Evolutionary conservation across 306 rosid genomes (phyloP), one percentile per base, ranked within the genome.

Genomic region (Begonia masoniana): DNA sequence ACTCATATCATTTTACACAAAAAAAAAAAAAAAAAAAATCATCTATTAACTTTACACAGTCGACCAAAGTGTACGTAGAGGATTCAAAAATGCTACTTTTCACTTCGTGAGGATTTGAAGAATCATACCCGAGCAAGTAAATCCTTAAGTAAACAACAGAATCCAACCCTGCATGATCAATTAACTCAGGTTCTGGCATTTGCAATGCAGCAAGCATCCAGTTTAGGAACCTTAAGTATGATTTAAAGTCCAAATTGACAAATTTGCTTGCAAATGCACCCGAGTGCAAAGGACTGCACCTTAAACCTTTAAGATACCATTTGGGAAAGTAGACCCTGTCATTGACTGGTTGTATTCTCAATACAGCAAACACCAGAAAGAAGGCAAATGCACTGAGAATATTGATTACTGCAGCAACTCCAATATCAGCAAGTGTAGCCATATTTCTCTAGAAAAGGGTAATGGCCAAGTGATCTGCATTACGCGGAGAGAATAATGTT

Each of bases 271-370:
- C 82, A 62, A 85, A 65, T 23, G 80, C 78, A 47, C 97, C 94
- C 24, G 71, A 62, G 5, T 61, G 61, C 79, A 83, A 16, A 5
- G 97, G 97, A 65, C 85, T 85, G 67, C 67, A 58, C 74, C 97
- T 81, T 59, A 85, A 74, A 53, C 96, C 96, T 76, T 79, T 86
- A 58, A 91, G 60, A 61, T 91, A 91, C 97, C 97, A 91, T 77
- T 91, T 91, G 42, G 97, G 97, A 73, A 91, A 91, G 73, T 91
- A 91, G 58, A 91, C 95, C 72, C 97, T 78, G 58, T 91, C 97
- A 7, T 91, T 91, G 71, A 91, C 57, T 13, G 97, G 97, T 62
- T 91, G 96, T 60, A 91, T 82, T 56, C 97, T 85, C 62, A 85
- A 87, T 21, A 85, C 23, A 52, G 97, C 92, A 62, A 91, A 91